Base-by-base conservation (phyloP, 495 filamentous ascomycete species). In the Xylaria grammica region DNA sequence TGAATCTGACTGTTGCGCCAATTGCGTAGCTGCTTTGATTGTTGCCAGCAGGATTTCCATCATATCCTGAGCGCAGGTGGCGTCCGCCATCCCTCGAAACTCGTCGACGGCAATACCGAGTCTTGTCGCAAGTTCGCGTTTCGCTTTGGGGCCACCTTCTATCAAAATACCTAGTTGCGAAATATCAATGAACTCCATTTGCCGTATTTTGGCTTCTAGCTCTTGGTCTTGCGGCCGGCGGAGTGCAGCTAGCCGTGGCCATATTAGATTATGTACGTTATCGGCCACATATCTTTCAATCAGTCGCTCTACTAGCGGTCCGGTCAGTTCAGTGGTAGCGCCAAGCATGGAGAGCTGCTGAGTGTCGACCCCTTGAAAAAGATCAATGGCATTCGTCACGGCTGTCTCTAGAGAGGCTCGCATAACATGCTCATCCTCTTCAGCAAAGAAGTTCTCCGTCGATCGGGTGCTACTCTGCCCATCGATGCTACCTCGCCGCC, bases 231-330 rank as follows among this genome's bases (percentile, higher is more conserved):
- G 93, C 1, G 85, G 78, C 32, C 88, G 85, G 62, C 90, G 89
- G 62, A 94, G 89, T 7, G 86, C 84, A 70, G 90, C 92, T 15
- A 99, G 77, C 51, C 90, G 83, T 15, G 94, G 93, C 26, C 97
- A 86, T 24, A 94, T 81, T 13, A 90, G 81, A 71, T 95, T 90
- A 65, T 99, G 94, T 13, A 97, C 87, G 74, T 98, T 94, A 70
- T 98, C 96, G 2, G 91, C 87, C 32, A 98, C 88, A 78, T 98
- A 98, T 15, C 93, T 90, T 76, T 99, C 96, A 67, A 99, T 96
- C 62, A 97, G 84, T 30, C 91, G 87, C 75, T 99, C 96, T 10
- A 98, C 94, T 22, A 93, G 74, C 15, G 93, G 92, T 0, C 95
- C 96, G 2, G 96, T 98, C 17, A 99, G 81, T 66, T 97, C 93